Evolutionary conservation across 768 basidiomycete species (phyloP), one percentile per base, ranked within the genome.

Genomic region (Suillus paluster): DNA sequence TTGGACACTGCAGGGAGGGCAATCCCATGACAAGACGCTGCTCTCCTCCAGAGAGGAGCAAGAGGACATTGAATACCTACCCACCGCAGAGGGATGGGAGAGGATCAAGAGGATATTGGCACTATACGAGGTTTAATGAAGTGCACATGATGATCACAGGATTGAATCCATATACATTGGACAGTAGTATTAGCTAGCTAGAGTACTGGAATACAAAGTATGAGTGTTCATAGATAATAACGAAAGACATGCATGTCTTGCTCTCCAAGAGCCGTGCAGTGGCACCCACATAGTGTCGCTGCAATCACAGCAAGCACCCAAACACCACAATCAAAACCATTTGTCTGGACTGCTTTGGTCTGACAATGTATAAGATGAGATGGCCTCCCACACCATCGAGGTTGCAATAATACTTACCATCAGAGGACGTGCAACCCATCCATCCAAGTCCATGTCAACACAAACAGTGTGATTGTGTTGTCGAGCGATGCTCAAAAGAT

Each of bases 301-400:
- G 38, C 38, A 30, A 54, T 50, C 34, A 34, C 3, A 1, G 59
- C 34, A 56, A 60, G 38, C 48, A 72, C 68, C 68, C 71, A 73
- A 6, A 73, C n/a, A 3, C 71, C 69, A 42, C 71, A 72, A 39
- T 67, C 69, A 50, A 63, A 57, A 4, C 62, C 55, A 7, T 70
- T 71, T 7, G 55, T 56, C 52, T 71, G 69, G 9, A 60, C 3
- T n/a, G 52, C 46, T 4, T 48, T 4, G 17, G 7, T 55, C 39
- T 34, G 23, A 2, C 15, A 12, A 48, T 7, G 8, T 48, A 48
- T 48, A 25, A 25, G 46, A 15, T 48, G 46, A 48, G 46, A 7
- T 8, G 14, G 15, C 8, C 3, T 48, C 23, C 25, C 8, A 0
- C 46, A 48, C 46, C 46, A 48, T 48, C 23, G 14, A 48, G 23